Evolutionary conservation across 768 basidiomycete genomes (phyloP), one percentile per base, ranked within the genome.

Genomic region (Trametes sanguinea): DNA sequence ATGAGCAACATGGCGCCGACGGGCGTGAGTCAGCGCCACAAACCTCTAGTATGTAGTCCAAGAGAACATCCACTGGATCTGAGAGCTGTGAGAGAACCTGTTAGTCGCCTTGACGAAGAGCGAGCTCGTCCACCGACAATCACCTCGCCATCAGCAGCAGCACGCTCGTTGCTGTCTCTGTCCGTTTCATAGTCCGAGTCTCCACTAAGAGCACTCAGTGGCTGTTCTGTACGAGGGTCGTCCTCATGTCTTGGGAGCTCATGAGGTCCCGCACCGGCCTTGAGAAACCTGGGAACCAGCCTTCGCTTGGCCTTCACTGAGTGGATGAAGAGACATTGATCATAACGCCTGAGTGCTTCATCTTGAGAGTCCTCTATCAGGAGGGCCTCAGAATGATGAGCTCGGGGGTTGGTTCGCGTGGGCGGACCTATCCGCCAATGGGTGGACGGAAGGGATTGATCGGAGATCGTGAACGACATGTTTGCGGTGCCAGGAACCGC

Each of bases 21-120:
- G 6, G 33, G 14, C 10, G 30, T 30, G 10, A 14, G 22, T 22
- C 22, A 22, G 22, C 22, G 22, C 22, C 22, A 22, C 57, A 5
- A 39, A 62, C 64, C 44, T 53, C 22, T 0, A 71, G 51, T 29
- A 71, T 69, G 40, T 69, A 67, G 16, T 69, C 65, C 17, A 71
- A 57, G 4, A 68, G 30, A 30, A 48, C 55, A 33, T 68, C 61
- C 2, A 68, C 43, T 6, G 69, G 66, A 17, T 59, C 63, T 27
- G n/a, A n/a, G 6, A 9, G 14, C 46, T 39, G 33, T 39, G n/a
- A n/a, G 4, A 11, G 39, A 11, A 13, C 9, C 40, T 4, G 54
- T 22, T 5, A 32, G 57, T 29, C 4, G 11, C 10, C 10, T 11
- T 33, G 29, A 30, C 16, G 6, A 22, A 47, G 6, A 22, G 22